Base-by-base conservation (phyloP, 495 filamentous ascomycete genomes). In the Penicillium goetzii region DNA sequence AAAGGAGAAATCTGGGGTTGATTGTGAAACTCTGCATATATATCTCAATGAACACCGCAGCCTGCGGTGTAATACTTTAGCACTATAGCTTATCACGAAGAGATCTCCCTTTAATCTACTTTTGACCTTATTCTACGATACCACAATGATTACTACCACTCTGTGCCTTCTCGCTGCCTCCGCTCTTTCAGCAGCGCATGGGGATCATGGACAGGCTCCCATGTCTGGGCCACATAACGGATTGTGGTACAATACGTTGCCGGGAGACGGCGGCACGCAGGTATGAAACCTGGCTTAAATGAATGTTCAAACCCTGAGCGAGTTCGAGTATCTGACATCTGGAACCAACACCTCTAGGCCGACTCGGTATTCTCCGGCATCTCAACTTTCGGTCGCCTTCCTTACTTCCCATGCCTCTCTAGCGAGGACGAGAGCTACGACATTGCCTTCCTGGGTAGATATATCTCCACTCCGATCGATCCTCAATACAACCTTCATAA, bases 401-500 rank as follows among this genome's bases (percentile, higher is more conserved):
- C 88, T 2, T 95, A 94, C 76, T 87, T 84, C 59, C 91, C 91
- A 36, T 96, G 92, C 68, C 80, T 96, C 7, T 76, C 88, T 2
- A 91, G 84, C 43, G 84, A 92, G 36, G 80, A 84, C 19, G 84
- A 88, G 65, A 86, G 80, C 68, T 95, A 88, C 68, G 92, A 96
- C 62, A 93, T 95, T 74, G 92, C 91, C 28, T 90, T 96, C 72
- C 69, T 96, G 30, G 91, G 90, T 80, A 75, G 17, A 40, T 40
- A 40, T 12, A 17, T 40, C 36, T 52, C 56, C 53, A 32, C 6
- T 57, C 9, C 19, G 45, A 19, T 28, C 32, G 11, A 17, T 1
- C 3, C 19, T 21, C 5, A 15, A 17, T n/a, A 30, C 14, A 6
- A 15, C 32, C n/a, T 50, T 23, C 43, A 12, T 15, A 45, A 25